A percentile compares a stretch with the other conserved stretches of the same genome.
phyloP scores from a whole-genome alignment of 176 grass and related monocot genomes.

The Carex parvula region DNA sequence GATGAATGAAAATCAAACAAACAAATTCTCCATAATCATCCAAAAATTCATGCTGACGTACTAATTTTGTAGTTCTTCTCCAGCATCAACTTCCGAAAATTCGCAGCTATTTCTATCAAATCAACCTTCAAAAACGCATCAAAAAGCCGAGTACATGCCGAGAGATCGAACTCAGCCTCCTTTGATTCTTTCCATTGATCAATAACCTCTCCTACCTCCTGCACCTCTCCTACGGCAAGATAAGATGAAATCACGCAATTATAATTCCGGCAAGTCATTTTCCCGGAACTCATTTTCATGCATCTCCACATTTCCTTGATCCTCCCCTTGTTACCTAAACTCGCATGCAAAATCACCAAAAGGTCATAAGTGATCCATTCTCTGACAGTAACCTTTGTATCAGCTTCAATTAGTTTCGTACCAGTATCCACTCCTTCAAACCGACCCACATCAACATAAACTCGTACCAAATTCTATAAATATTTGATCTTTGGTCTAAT shows the following conservation, averaged over 20 bases:
- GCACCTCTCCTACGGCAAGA: slow-evolving; percentile 40
- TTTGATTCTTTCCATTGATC: slow-evolving; percentile 72
- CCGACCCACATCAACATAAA: slow-evolving; percentile 44
- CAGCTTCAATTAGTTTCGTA: slow-evolving; percentile 39
- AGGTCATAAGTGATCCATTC: slow-evolving; percentile 82
- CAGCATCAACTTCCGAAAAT: slow-evolving; percentile 49
- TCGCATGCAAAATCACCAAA: slow-evolving; percentile 51
- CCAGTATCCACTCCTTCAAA: slow-evolving; percentile 41
- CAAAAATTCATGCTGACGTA: background rate
- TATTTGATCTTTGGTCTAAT: slow-evolving; percentile 51
- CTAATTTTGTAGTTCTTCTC: slow-evolving; percentile 8
- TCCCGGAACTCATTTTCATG: slow-evolving; percentile 53
- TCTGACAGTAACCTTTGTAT: slow-evolving; percentile 57
- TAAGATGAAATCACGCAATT: slow-evolving; percentile 57
- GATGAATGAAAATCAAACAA: background rate
- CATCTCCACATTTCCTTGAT: slow-evolving; percentile 81
- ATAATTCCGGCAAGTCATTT: slow-evolving; percentile 62
- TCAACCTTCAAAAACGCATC: slow-evolving; percentile 34
- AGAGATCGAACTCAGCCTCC: slow-evolving; percentile 60
- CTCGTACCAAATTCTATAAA: slow-evolving; percentile 45
- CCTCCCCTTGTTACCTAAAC: slow-evolving; percentile 52
- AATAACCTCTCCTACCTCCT: slow-evolving; percentile 51
- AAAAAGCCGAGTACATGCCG: slow-evolving; percentile 45
- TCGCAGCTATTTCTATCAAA: slow-evolving; percentile 36
- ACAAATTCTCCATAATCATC: background rate